phyloP scores from a whole-genome alignment of 2,329 filamentous ascomycete genomes.

The Talaromyces sp. region DNA sequence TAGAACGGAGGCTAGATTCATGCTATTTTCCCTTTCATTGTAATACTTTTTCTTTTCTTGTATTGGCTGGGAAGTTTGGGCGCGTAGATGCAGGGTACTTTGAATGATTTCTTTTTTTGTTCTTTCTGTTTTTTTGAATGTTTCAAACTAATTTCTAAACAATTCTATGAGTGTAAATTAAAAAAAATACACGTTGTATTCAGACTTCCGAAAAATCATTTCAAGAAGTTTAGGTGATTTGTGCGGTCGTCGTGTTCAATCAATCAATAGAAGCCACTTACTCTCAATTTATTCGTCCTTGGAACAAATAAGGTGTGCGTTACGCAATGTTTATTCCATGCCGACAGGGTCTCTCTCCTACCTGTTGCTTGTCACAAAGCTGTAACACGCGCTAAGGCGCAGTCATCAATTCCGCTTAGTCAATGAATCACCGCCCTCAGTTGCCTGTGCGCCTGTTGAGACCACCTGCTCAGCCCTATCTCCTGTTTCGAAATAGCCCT shows the following conservation, averaged over 20 bases:
- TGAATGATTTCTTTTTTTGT: neutral
- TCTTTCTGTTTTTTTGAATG: neutral
- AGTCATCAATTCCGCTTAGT: slow-evolving; percentile 5
- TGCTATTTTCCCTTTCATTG: slow-evolving; percentile 1
- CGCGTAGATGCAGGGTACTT: neutral
- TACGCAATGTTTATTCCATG: neutral
- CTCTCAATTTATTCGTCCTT: neutral
- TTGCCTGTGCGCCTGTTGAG: slow-evolving; percentile 1
- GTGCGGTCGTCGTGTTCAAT: neutral
- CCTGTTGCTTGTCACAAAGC: neutral
- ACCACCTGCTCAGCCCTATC: slow-evolving; percentile 16
- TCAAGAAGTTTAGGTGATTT: neutral
- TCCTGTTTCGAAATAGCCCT: slow-evolving; percentile 21
- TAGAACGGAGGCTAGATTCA: neutral
- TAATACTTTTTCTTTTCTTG: neutral
- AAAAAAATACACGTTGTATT: neutral
- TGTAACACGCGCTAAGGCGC: neutral
- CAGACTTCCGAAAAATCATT: neutral
- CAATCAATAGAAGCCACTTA: neutral
- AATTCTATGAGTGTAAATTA: neutral
- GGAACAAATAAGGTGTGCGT: neutral
- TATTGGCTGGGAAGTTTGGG: slow-evolving; percentile 7
- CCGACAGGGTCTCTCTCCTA: neutral
- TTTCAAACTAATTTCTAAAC: neutral
- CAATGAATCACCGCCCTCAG: slow-evolving; percentile 3